Conservation (phyloP, 1,284 basidiomycete genomes). For the Puccinia hordei region DNA sequence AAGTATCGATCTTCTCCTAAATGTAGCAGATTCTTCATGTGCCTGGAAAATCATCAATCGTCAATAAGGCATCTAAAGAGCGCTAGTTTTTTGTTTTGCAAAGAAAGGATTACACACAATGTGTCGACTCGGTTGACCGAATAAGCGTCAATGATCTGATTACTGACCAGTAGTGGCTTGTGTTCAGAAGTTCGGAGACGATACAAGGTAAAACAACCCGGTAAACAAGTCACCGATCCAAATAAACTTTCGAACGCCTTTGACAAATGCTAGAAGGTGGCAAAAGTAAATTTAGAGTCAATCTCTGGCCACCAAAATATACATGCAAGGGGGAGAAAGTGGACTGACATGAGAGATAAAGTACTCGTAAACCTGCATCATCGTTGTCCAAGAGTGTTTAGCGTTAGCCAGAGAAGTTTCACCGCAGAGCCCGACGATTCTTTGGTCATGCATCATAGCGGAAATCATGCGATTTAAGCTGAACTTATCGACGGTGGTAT, state of each 20-base stretch:
- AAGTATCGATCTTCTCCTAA: slow-evolving; percentile 98
- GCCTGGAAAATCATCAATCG: slow-evolving; percentile 10
- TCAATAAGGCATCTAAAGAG: not conserved
- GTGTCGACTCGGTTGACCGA: slow-evolving; percentile 96
- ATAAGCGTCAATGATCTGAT: slow-evolving; percentile 86
- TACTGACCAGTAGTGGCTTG: slow-evolving; percentile 65
- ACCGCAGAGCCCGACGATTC: slow-evolving; percentile 87
- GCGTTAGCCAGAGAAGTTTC: slow-evolving; percentile 87
- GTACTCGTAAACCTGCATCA: slow-evolving; percentile 79
- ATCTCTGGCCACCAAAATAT: slow-evolving; percentile 8
- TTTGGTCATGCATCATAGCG: slow-evolving; percentile 83
- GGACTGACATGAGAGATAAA: slow-evolving; percentile 57
- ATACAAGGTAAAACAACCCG: slow-evolving; percentile 92
- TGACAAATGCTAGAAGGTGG: slow-evolving; percentile 79
- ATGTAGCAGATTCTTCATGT: slow-evolving; percentile 76
- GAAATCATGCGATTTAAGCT: slow-evolving; percentile 87
- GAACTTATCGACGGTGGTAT: slow-evolving; percentile 85
- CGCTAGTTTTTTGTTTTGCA: not conserved
- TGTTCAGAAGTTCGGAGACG: slow-evolving; percentile 82
- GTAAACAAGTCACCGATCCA: slow-evolving; percentile 95
- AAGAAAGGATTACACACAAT: slow-evolving; percentile 70
- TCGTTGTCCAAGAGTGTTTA: slow-evolving; percentile 90
- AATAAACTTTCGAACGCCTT: slow-evolving; percentile 98
- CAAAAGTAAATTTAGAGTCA: not conserved
- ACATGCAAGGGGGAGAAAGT: slow-evolving; percentile 4